Percentiles rank a stretch among this genome's conserved stretches.
Conservation (phyloP, 108 stramenopile genomes). For the Epipyxis sp. region DNA sequence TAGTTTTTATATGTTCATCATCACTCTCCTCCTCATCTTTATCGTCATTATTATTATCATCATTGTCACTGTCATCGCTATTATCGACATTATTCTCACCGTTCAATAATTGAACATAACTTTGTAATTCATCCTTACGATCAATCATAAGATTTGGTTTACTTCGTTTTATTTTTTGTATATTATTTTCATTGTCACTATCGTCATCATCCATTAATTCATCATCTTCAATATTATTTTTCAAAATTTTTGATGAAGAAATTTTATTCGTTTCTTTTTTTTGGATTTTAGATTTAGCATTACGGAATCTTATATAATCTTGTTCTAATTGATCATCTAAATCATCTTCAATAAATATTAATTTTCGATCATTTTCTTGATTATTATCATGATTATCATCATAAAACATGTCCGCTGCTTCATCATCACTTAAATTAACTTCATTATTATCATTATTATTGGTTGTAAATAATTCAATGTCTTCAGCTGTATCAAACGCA, state of each 20-base stretch:
- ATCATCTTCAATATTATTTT: too few species aligned
- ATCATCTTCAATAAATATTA: slow-evolving; percentile 20
- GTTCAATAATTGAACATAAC: slow-evolving; percentile 66
- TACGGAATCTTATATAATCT: slow-evolving; percentile 3
- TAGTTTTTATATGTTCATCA: slow-evolving; percentile 33
- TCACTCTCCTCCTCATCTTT: slow-evolving; percentile 18
- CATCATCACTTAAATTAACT: slow-evolving; percentile 59
- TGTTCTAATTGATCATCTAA: slow-evolving; percentile 23
- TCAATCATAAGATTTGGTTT: slow-evolving; percentile 37
- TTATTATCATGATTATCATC: slow-evolving; percentile 46
- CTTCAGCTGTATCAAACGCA: slow-evolving; percentile 31
- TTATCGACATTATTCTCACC: slow-evolving; percentile 47
- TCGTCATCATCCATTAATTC: too few species aligned
- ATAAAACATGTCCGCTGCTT: slow-evolving; percentile 47
- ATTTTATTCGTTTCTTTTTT: too few species aligned
- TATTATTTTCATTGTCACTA: too few species aligned
- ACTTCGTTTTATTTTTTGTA: slow-evolving; percentile 32
- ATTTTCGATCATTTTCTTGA: slow-evolving; percentile 22
- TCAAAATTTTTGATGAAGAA: too few species aligned
- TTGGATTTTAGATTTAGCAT: too few species aligned
- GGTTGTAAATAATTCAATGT: slow-evolving; percentile 19
- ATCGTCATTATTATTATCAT: slow-evolving; percentile 35
- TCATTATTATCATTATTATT: slow-evolving; percentile 49
- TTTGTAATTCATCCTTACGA: slow-evolving; percentile 55
- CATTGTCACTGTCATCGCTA: slow-evolving; percentile 36